A percentile compares a stretch with the other conserved stretches of the same genome.
These are phyloP conservation scores for Candida freyschussii DNA, from an alignment of 1,139 yeast species.

Conservation along the genomic window DNA sequence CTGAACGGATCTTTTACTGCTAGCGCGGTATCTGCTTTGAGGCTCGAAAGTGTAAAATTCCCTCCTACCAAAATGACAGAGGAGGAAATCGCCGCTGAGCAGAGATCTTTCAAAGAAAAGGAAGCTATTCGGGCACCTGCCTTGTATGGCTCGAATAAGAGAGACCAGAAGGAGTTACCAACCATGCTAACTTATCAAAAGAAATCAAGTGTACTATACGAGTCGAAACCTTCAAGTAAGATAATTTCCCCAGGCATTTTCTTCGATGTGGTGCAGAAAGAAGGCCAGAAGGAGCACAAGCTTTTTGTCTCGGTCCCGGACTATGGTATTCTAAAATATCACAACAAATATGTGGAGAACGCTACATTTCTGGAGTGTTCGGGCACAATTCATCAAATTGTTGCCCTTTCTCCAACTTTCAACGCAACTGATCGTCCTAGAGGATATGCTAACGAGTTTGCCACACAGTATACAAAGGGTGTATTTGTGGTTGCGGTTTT, in stretches of 20 bases:
- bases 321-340: conserved; percentile 73
- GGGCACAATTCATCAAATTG: conserved; percentile 67
- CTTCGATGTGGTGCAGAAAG: conserved; percentile 43
- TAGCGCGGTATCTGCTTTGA: conserved; percentile 38
- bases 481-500: conserved; percentile 73
- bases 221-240: conserved; percentile 39
- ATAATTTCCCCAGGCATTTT: conserved; percentile 82
- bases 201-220: conserved; percentile 37
- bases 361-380: conserved; percentile 68
- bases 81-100: conserved; percentile 44
- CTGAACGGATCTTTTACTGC: conserved; percentile 46
- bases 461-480: conserved; percentile 69
- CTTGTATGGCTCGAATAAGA: conserved; percentile 16
- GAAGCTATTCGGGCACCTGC: conserved; percentile 28
- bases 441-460: conserved; percentile 80
- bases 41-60: conserved; percentile 55
- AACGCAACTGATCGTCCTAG: conserved; percentile 67
- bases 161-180: conserved; percentile 18
- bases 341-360: conserved; percentile 69
- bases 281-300: conserved; percentile 29
- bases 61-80: conserved; percentile 70
- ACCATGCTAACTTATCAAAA: conserved; percentile 35
- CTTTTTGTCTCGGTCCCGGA: conserved; percentile 78
- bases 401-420: conserved; percentile 64
- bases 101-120: conserved; percentile 36